Base-by-base conservation (phyloP, 164 flowering plant species). In the Santalum album region DNA sequence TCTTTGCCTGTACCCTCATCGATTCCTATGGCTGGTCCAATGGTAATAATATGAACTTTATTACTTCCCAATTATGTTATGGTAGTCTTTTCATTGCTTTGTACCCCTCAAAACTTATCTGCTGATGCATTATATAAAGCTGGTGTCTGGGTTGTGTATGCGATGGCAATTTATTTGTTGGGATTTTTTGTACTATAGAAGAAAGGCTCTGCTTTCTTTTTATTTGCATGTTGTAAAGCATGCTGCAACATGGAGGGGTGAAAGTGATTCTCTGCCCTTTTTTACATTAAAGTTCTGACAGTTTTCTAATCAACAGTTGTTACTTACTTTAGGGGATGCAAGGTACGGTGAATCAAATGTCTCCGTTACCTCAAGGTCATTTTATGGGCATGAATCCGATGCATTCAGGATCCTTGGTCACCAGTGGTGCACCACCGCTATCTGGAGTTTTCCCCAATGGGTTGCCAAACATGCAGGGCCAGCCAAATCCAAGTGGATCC, bases 371-470 rank as follows among this genome's bases (percentile, higher is more conserved):
- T 21, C 98, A 86, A 59, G 84, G 80, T 39, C 95, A 78, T 71
- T 74, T 73, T 61, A 79, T 84, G 82, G 84, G 87, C 60, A 60
- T 87, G 79, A 87, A 83, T 65, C 85, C 78, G 26, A 80, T 86
- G 85, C 91, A 78, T 60, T 64, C 90, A 20, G 84, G 86, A 63
- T 60, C 82, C 22, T 42, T 76, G 18, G 62, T 74, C 10, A 47
- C 51, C 18, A 73, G 75, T 60, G 76, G 68, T 40, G 56, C 63
- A 7, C 74, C 81, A 50, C 76, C 85, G 49, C 61, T 72, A 6
- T 72, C 60, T 36, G 87, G 86, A 29, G 70, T 82, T 59, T 79
- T 73, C 55, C 73, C 74, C 40, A 82, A 71, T 73, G 80, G 81
- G 19, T 32, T 77, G 61, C 68, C 78, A 52, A 78, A 75, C 57